These are phyloP conservation scores for Pythium apleroticum DNA, from an alignment of 352 stramenopile genomes.

Conservation along the genomic window DNA sequence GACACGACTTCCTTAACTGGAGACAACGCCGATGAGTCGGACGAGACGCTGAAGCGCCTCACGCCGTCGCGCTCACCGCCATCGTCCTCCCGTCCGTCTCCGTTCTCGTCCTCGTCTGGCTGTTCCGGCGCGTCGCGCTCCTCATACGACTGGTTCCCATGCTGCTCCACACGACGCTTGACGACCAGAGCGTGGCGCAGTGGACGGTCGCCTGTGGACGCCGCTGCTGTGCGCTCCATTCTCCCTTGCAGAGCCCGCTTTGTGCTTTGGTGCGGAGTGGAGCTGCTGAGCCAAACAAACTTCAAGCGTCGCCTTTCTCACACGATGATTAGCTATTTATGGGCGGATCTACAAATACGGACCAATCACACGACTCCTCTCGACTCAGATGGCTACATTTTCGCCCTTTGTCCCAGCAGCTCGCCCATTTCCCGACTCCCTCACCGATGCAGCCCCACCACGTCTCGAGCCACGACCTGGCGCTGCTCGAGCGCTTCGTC, in stretches of 20 bases:
- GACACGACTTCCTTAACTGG: not conserved
- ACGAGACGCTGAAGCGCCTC: not conserved
- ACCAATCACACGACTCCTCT: conserved; percentile 1
- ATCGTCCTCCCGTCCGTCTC: not conserved
- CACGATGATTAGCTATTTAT: conserved; percentile 8
- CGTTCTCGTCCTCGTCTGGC: not conserved
- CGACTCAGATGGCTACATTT: conserved; percentile 14
- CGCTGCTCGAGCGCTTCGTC: conserved; percentile 60
- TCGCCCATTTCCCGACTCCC: not conserved
- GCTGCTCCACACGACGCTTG: not conserved
- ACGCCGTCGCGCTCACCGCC: not conserved
- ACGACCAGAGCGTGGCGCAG: not conserved
- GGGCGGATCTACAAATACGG: conserved; percentile 17
- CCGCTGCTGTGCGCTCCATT: not conserved
- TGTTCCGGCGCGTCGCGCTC: conserved; percentile 2
- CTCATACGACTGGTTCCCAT: not conserved
- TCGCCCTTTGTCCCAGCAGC: not conserved
- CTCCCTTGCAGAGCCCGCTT: not conserved
- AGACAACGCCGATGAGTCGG: not conserved
- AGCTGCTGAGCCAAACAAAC: not conserved
- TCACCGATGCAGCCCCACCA: conserved; percentile 14
- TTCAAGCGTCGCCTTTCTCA: conserved; percentile 12
- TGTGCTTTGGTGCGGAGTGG: not conserved
- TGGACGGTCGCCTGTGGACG: not conserved
- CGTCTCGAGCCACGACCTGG: conserved; percentile 47